Percentiles rank a stretch among this genome's conserved stretches.
Evolutionary conservation across 2,329 filamentous ascomycete species (phyloP).

Genomic region (Exophiala sp.): DNA sequence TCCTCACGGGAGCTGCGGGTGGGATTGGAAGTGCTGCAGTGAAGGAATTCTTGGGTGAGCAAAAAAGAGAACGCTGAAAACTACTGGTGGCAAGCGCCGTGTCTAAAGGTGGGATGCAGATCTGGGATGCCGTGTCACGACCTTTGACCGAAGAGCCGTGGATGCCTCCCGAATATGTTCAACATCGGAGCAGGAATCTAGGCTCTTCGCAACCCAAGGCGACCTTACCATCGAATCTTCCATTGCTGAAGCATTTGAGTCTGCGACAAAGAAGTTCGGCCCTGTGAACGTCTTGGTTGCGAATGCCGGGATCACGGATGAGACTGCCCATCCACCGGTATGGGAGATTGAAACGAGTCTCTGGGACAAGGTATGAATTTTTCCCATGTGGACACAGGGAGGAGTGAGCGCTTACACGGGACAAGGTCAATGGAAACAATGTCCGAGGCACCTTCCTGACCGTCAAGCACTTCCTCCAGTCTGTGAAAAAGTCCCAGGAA

Average conservation of each 20-base stretch:
- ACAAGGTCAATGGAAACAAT: slow-evolving; percentile 42
- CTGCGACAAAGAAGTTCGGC: slow-evolving; percentile 37
- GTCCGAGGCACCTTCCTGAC: slow-evolving; percentile 50
- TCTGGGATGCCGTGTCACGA: slow-evolving; percentile 51
- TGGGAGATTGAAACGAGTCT: slow-evolving; percentile 49
- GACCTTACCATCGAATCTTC: slow-evolving; percentile 46
- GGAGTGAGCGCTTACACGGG: slow-evolving; percentile 30
- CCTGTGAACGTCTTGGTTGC: slow-evolving; percentile 50
- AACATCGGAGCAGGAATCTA: slow-evolving; percentile 31
- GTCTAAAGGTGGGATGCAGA: slow-evolving; percentile 33
- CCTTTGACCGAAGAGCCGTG: slow-evolving; percentile 44
- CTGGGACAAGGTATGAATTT: slow-evolving; percentile 44
- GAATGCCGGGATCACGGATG: slow-evolving; percentile 50
- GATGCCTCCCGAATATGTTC: slow-evolving; percentile 29
- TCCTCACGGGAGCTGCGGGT: slow-evolving; percentile 50
- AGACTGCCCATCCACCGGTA: slow-evolving; percentile 44
- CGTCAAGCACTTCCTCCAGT: slow-evolving; percentile 51
- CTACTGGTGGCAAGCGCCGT: neutral
- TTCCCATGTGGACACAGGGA: slow-evolving; percentile 26
- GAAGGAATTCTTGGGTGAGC: slow-evolving; percentile 48
- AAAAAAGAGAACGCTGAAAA: neutral
- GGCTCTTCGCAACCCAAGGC: slow-evolving; percentile 41
- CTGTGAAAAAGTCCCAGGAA: slow-evolving; percentile 39
- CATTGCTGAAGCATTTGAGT: slow-evolving; percentile 38
- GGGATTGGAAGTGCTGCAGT: slow-evolving; percentile 49